phyloP scores from a whole-genome alignment of 805 yeast species.

The Cyberlindnera americana region DNA sequence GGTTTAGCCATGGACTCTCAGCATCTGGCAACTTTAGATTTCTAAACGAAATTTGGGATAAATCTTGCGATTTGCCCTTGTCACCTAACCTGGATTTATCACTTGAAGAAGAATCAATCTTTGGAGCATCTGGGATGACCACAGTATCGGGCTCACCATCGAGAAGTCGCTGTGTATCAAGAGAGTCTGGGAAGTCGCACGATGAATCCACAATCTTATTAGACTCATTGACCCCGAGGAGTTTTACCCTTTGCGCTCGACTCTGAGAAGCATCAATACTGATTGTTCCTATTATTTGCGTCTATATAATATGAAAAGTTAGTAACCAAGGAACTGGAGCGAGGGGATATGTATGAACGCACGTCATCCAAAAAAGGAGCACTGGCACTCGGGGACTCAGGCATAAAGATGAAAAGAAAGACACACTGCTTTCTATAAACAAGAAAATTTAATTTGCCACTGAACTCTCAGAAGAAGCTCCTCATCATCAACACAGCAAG shows the following conservation, averaged over 20 bases:
- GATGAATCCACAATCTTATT: conserved; percentile 26
- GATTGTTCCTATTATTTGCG: conserved; percentile 19
- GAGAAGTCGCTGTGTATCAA: conserved; percentile 22
- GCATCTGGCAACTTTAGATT: conserved; percentile 10
- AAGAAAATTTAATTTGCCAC: no score
- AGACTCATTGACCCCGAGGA: conserved; percentile 21
- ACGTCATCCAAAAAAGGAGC: conserved; percentile 10
- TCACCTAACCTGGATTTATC: not conserved
- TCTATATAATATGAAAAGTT: conserved; percentile 20
- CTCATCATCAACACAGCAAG: no score
- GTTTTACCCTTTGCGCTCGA: conserved; percentile 10
- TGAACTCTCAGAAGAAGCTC: no score
- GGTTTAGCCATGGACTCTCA: conserved; percentile 28
- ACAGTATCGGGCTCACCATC: conserved; percentile 9
- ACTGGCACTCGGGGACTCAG: conserved; percentile 4
- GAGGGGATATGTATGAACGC: conserved; percentile 1
- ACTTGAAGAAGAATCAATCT: not conserved
- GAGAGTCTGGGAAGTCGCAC: conserved; percentile 17
- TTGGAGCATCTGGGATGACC: conserved; percentile 1
- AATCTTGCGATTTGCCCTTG: conserved; percentile 9
- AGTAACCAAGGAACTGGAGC: no score
- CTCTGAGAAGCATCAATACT: conserved; percentile 11
- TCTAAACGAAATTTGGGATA: conserved; percentile 23
- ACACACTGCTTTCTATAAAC: no score
- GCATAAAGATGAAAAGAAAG: no score